A percentile compares a stretch with the other conserved stretches of the same genome.
Evolutionary conservation across 805 yeast species (phyloP).

Genomic region (Candida sakaeoensis): DNA sequence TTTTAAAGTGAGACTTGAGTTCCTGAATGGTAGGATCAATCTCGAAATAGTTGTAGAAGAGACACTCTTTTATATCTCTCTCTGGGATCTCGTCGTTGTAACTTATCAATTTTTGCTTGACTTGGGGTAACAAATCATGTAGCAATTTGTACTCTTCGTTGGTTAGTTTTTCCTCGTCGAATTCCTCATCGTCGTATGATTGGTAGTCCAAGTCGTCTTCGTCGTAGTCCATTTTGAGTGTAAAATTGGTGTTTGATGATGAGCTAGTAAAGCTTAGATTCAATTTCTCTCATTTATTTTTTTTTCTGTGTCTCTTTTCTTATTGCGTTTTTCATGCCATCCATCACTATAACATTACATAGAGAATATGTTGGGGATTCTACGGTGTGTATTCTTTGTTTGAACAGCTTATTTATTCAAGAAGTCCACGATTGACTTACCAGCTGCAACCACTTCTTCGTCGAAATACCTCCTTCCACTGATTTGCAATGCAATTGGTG

Average conservation of each 20-base stretch:
- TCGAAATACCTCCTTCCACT: constrained; percentile 52
- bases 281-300: too few species aligned
- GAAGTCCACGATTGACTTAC: constrained; percentile 34
- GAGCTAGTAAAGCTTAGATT: neutral
- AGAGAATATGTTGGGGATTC: too few species aligned
- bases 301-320: neutral
- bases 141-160: constrained; percentile 43
- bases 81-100: constrained; percentile 46
- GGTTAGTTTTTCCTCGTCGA: constrained; percentile 34
- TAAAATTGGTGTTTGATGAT: neutral
- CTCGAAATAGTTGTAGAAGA: constrained; percentile 59
- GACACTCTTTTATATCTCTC: constrained; percentile 49
- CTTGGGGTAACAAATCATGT: constrained; percentile 39
- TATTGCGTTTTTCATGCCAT: too few species aligned
- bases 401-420: too few species aligned
- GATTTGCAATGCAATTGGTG: constrained; percentile 54
- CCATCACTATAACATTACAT: too few species aligned
- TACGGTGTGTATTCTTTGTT: neutral
- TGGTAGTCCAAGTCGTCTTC: constrained; percentile 13
- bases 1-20: constrained; percentile 31
- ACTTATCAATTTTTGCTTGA: constrained; percentile 33
- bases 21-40: constrained; percentile 50
- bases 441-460: constrained; percentile 52
- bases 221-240: constrained; percentile 9
- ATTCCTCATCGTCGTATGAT: constrained; percentile 20